Base-by-base conservation (phyloP, 345 rosid species). In the Alliaria petiolata region DNA sequence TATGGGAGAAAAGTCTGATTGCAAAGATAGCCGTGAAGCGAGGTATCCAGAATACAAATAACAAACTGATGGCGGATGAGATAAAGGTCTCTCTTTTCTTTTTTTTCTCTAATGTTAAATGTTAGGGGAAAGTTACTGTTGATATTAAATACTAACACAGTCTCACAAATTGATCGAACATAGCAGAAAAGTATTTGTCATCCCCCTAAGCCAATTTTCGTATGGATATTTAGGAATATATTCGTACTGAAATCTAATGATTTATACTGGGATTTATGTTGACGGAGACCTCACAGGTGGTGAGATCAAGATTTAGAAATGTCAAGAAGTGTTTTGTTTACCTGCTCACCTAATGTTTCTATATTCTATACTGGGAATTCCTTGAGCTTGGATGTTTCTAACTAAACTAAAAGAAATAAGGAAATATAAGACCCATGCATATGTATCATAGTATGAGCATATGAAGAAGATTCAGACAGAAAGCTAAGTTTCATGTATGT, bases 41-140 rank as follows among this genome's bases (percentile, higher is more conserved):
- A 76, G 99, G 99, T 66, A 90, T 95, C 67, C 98, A 92, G 83
- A 95, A 92, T 80, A 90, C 98, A 20, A 95, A 95, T 74, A 92
- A 95, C 87, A 95, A 95, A 78, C 72, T 92, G 63, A 95, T 92
- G 99, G 87, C 98, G 38, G 97, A 92, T 56, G 98, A 95, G 78
- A 13, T 95, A 56, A 92, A 92, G 96, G 99, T 92, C 47, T 81
- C 82, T 76, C 67, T 51, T 47, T 13, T 74, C 20, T 51, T 40
- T 56, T n/a, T n/a, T 20, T 6, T 65, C 36, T 59, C 47, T 52
- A 28, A 25, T 43, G 52, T n/a, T 19, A 22, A 42, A 33, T 70
- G 25, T 33, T 17, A 39, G 49, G 61, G 46, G 30, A 52, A 51
- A 14, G 50, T 16, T 33, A 44, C 16, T 45, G 26, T 5, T 33